These are phyloP conservation scores for Erucastrum elatum DNA, from an alignment of 345 rosid genomes.

Conservation along the genomic window DNA sequence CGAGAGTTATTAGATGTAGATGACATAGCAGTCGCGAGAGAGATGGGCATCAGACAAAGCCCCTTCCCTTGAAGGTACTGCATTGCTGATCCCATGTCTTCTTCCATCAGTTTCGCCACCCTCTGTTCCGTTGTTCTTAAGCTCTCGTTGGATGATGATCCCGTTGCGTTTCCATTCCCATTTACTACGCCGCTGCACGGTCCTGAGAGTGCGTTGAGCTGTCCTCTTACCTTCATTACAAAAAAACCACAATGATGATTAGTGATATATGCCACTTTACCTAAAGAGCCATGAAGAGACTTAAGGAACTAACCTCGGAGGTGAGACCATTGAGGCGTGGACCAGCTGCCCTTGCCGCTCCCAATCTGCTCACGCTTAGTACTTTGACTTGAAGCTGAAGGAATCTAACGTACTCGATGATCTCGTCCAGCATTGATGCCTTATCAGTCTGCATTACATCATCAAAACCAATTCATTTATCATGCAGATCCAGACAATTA, in stretches of 20 bases:
- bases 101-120: constrained; percentile 93
- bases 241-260: background rate
- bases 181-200: constrained; percentile 36
- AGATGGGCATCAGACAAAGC: constrained; percentile 94
- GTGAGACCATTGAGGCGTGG: constrained; percentile 81
- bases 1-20: constrained; percentile 61
- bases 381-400: constrained; percentile 99
- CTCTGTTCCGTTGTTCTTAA: constrained; percentile 80
- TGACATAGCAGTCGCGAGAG: constrained; percentile 90
- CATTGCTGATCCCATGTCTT: constrained; percentile 99
- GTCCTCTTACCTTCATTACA: constrained; percentile 51
- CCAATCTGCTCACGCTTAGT: constrained; percentile 93
- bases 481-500: background rate
- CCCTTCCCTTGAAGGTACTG: constrained; percentile 97
- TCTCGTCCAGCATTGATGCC: constrained; percentile 99
- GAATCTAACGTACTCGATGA: constrained; percentile 96
- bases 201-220: constrained; percentile 45
- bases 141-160: constrained; percentile 48
- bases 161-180: constrained; percentile 37
- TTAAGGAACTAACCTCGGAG: constrained; percentile 57
- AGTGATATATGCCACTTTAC: background rate
- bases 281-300: background rate
- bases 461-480: constrained; percentile 9
- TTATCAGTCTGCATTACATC: constrained; percentile 72
- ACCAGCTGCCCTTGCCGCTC: constrained; percentile 83